phyloP scores from a whole-genome alignment of 139 green algal genomes.

The Ostreobium quekettii region DNA sequence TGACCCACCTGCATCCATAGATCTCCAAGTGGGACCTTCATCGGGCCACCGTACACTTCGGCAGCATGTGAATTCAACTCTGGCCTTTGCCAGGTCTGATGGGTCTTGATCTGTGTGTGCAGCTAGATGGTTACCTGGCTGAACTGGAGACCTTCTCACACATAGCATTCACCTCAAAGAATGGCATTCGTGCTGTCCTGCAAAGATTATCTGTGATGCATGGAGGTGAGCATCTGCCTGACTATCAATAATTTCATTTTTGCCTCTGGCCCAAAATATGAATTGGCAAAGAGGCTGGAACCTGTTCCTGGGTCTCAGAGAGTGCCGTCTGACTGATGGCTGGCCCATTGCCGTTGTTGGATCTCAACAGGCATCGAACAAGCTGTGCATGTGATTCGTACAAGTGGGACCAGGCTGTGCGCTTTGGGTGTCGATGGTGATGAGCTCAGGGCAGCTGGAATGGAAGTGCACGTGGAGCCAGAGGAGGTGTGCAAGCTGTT shows the following conservation, averaged over 20 bases:
- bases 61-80: too few relatives aligned
- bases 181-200: constrained; percentile 52
- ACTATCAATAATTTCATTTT: too few relatives aligned
- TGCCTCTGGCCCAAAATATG: too few relatives aligned
- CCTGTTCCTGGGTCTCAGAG: too few relatives aligned
- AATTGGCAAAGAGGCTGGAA: too few relatives aligned
- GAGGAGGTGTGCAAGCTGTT: constrained; percentile 24
- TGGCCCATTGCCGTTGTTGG: too few relatives aligned
- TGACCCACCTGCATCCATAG: too few relatives aligned
- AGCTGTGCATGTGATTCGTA: constrained; percentile 17
- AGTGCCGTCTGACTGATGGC: too few relatives aligned
- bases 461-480: constrained; percentile 19
- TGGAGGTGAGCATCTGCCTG: constrained; percentile 29
- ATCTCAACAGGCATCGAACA: not conserved
- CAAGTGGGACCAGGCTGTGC: constrained; percentile 29
- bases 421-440: constrained; percentile 37
- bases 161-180: constrained; percentile 58
- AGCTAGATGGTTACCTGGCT: constrained; percentile 15
- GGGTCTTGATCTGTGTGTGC: constrained; percentile 1
- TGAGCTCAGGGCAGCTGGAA: constrained; percentile 19
- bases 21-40: too few relatives aligned
- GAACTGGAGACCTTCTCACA: constrained; percentile 27
- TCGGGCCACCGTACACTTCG: too few relatives aligned
- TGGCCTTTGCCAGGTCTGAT: constrained; percentile 18
- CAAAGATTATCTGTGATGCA: constrained; percentile 25